Evolutionary conservation across 164 flowering plant species (phyloP).

Genomic region (Magnolia kwangsiensis): DNA sequence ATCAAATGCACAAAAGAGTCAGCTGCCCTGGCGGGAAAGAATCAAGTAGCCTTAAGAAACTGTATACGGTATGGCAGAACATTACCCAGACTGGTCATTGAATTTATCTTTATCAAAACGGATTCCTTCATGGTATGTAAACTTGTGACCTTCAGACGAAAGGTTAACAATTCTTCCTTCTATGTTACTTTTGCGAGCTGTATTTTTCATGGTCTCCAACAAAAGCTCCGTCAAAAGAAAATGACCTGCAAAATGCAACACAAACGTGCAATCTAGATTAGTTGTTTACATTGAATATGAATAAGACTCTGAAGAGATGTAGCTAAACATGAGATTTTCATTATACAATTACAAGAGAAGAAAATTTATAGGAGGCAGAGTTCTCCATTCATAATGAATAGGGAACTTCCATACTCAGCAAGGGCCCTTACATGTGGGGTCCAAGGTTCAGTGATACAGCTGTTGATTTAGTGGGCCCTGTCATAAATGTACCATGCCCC

Average conservation of each 20-base stretch:
- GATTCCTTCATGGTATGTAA: slow-evolving; percentile 56
- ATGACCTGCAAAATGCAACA: slow-evolving; percentile 51
- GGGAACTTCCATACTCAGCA: too few relatives aligned
- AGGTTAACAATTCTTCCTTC: slow-evolving; percentile 84
- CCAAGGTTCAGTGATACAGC: too few relatives aligned
- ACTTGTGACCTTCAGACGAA: slow-evolving; percentile 54
- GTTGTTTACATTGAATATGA: background rate
- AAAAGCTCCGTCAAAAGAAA: slow-evolving; percentile 75
- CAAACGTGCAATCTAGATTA: background rate
- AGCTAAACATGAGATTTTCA: too few relatives aligned
- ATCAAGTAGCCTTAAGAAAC: background rate
- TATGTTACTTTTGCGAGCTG: slow-evolving; percentile 39
- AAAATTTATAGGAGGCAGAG: too few relatives aligned
- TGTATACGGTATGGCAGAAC: background rate
- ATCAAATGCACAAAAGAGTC: background rate
- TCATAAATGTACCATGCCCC: too few relatives aligned
- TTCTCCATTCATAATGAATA: too few relatives aligned
- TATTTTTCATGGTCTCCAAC: slow-evolving; percentile 67
- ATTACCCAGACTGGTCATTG: slow-evolving; percentile 59
- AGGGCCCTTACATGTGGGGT: too few relatives aligned
- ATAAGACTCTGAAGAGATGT: background rate
- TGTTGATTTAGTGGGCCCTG: too few relatives aligned
- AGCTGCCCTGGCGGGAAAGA: background rate
- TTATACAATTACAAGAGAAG: too few relatives aligned
- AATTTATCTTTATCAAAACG: slow-evolving; percentile 60